A percentile compares a stretch with the other conserved stretches of the same genome.
Conservation (phyloP, 306 rosid species). For the Sicyos baderoa region DNA sequence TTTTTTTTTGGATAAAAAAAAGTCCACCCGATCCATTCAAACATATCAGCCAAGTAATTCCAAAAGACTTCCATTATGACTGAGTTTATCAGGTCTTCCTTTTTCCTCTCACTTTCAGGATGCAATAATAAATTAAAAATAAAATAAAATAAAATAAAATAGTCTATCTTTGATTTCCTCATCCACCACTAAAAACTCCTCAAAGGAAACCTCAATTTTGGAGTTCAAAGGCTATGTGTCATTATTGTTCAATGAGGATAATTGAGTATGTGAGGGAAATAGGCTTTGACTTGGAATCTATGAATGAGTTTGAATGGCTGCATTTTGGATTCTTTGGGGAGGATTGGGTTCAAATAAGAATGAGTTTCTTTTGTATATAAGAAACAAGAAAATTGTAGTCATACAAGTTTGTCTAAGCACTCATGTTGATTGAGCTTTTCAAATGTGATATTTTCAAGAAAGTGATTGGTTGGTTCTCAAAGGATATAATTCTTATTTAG, state of each 20-base stretch:
- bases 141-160: neutral
- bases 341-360: neutral
- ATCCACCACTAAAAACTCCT: constrained; percentile 11
- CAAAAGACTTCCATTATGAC: constrained; percentile 3
- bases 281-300: neutral
- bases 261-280: neutral
- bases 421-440: too few species aligned
- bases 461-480: too few species aligned
- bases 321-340: neutral
- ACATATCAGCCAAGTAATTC: constrained; percentile 1
- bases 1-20: too few species aligned
- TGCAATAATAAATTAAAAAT: too few species aligned
- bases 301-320: constrained; percentile 4
- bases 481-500: too few species aligned
- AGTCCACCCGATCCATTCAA: neutral
- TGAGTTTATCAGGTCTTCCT: constrained; percentile 17
- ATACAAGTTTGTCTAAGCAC: too few species aligned
- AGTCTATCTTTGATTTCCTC: neutral
- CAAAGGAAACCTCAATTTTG: constrained; percentile 13
- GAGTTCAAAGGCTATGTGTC: neutral
- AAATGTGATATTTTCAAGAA: neutral
- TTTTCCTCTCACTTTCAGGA: constrained; percentile 1
- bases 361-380: too few species aligned
- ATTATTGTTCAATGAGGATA: neutral
- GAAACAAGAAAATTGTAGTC: too few species aligned